Conservation (phyloP, 2,329 filamentous ascomycete genomes). For the Sordariomycetes sp. region DNA sequence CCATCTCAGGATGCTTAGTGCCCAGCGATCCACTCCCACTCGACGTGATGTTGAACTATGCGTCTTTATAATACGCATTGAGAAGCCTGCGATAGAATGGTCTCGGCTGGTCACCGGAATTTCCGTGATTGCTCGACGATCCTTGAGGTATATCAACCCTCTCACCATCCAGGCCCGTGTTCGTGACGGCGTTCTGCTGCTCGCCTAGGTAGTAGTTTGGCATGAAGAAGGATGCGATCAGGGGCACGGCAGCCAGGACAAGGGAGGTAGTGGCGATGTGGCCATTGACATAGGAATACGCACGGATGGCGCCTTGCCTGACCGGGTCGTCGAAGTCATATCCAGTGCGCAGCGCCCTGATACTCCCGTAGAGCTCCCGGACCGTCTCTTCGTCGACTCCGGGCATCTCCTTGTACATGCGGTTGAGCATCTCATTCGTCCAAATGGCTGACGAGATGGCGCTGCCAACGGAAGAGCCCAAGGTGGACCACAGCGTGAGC, state of each 20-base stretch:
- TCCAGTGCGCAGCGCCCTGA: slow-evolving; percentile 18
- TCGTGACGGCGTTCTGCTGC: slow-evolving; percentile 21
- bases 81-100: too few relatives aligned
- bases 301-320: slow-evolving; percentile 24
- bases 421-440: slow-evolving; percentile 24
- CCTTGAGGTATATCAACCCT: slow-evolving; percentile 13
- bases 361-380: slow-evolving; percentile 20
- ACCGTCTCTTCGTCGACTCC: slow-evolving; percentile 13
- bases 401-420: slow-evolving; percentile 20
- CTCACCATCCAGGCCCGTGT: slow-evolving; percentile 20
- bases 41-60: too few relatives aligned
- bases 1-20: too few relatives aligned
- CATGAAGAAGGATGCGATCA: slow-evolving; percentile 23
- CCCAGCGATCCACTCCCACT: too few relatives aligned
- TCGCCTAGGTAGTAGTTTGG: slow-evolving; percentile 17
- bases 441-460: slow-evolving; percentile 25
- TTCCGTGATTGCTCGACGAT: too few relatives aligned
- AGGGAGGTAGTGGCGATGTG: slow-evolving; percentile 21
- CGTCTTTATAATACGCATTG: too few relatives aligned
- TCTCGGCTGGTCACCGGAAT: too few relatives aligned
- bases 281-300: slow-evolving; percentile 22
- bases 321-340: slow-evolving; percentile 22
- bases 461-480: slow-evolving; percentile 25
- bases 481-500: slow-evolving; percentile 25
- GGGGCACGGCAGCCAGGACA: slow-evolving; percentile 17